phyloP scores from a whole-genome alignment of 768 basidiomycete genomes.

The Naganishia vaughanmartiniae region DNA sequence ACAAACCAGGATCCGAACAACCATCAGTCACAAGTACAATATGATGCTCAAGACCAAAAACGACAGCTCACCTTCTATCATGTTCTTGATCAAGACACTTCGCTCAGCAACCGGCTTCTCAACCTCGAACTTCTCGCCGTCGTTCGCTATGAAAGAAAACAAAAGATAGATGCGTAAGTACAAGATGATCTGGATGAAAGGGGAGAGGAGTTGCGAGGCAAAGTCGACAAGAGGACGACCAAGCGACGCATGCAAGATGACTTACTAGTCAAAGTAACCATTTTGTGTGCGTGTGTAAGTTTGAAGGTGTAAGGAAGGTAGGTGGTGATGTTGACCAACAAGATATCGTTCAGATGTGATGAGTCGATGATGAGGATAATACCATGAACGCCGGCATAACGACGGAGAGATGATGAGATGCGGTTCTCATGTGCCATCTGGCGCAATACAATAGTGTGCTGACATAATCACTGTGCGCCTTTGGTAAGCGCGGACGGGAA shows the following conservation, averaged over 20 bases:
- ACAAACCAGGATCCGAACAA: not conserved
- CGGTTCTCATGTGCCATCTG: not conserved
- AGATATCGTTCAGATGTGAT: not conserved
- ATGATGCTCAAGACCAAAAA: constrained; percentile 18
- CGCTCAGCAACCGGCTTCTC: constrained; percentile 94
- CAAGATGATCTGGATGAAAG: not conserved
- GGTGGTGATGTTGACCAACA: not conserved
- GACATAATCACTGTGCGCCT: not conserved
- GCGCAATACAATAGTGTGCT: too few relatives aligned
- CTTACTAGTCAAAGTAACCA: constrained; percentile 29
- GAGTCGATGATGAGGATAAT: not conserved
- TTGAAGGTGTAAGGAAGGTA: not conserved
- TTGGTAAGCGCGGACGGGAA: not conserved
- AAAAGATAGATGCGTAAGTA: not conserved
- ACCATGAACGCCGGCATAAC: not conserved
- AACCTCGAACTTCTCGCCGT: constrained; percentile 89
- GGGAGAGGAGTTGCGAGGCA: not conserved
- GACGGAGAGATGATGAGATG: not conserved
- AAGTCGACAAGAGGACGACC: not conserved
- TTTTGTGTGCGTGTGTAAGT: constrained; percentile 10
- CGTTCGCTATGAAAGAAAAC: constrained; percentile 57
- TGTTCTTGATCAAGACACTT: constrained; percentile 95
- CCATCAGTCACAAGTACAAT: not conserved
- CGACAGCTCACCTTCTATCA: constrained; percentile 82
- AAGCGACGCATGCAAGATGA: not conserved